Percentiles rank a stretch among this genome's conserved stretches.
phyloP scores from a whole-genome alignment of 306 rosid species.

The Quercus rubra region DNA sequence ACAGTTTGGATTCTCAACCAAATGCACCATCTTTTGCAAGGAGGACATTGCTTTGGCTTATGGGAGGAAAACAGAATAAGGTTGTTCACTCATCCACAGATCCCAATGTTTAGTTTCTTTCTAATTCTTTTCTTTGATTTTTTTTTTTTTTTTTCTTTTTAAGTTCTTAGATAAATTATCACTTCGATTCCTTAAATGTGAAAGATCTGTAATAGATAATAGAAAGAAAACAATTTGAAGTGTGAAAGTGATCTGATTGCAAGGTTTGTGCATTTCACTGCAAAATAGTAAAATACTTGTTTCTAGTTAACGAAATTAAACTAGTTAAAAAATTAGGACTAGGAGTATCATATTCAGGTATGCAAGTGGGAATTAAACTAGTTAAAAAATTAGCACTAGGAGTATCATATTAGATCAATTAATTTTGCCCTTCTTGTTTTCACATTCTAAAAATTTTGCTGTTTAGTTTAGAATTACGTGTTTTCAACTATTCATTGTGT shows the following conservation, averaged over 20 bases:
- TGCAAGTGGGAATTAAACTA: no score
- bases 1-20: slow-evolving; percentile 72
- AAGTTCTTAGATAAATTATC: slow-evolving; percentile 16
- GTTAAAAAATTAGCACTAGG: no score
- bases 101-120: slow-evolving; percentile 43
- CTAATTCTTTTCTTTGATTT: background rate
- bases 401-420: no score
- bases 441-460: no score
- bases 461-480: no score
- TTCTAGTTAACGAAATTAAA: background rate
- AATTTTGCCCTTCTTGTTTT: no score
- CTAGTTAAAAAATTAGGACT: no score
- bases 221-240: slow-evolving; percentile 5
- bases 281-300: slow-evolving; percentile 15
- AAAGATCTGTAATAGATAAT: slow-evolving; percentile 22
- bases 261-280: slow-evolving; percentile 23
- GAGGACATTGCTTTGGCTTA: slow-evolving; percentile 84
- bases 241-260: slow-evolving; percentile 27
- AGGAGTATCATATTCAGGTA: no score
- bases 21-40: slow-evolving; percentile 86
- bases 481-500: no score
- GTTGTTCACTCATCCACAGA: slow-evolving; percentile 67
- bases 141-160: background rate
- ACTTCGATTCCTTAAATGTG: slow-evolving; percentile 2
- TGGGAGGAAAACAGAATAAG: slow-evolving; percentile 88